These are phyloP conservation scores for Liriodendron chinense DNA, from an alignment of 164 flowering plant genomes.

Conservation along the genomic window DNA sequence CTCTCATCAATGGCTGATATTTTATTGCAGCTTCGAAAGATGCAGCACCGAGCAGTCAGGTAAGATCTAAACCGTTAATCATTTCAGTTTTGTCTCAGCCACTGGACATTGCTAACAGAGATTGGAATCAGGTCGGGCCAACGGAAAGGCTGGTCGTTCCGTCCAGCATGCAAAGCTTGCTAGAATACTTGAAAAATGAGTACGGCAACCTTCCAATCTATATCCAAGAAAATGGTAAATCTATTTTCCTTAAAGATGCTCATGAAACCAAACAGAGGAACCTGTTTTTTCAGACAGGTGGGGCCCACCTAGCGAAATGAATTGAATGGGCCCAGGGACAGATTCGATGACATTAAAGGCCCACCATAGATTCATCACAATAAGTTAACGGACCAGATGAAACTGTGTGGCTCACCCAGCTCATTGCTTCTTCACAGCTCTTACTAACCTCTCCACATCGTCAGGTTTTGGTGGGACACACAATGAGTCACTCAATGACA, in stretches of 20 bases:
- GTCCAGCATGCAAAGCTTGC: constrained; percentile 3
- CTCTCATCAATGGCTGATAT: background rate
- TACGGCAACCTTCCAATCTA: constrained; percentile 10
- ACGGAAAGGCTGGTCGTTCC: background rate
- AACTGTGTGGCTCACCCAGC: constrained; percentile 26
- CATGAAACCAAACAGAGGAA: too few relatives aligned
- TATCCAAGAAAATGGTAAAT: constrained; percentile 15
- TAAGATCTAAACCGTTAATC: background rate
- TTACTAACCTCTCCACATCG: constrained; percentile 6
- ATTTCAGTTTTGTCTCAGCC: background rate
- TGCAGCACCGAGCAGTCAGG: background rate
- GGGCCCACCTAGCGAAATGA: too few relatives aligned
- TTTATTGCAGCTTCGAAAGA: constrained; percentile 2
- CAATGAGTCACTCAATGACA: constrained; percentile 30
- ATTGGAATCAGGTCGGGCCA: constrained; percentile 1
- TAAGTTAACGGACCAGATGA: constrained; percentile 24
- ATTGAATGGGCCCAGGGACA: too few relatives aligned
- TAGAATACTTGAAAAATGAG: constrained; percentile 3
- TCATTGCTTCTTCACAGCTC: background rate
- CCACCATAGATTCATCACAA: background rate
- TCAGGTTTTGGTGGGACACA: constrained; percentile 12
- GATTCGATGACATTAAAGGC: too few relatives aligned
- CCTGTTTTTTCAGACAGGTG: too few relatives aligned
- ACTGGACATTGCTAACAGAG: background rate
- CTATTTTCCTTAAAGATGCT: background rate